phyloP scores from a whole-genome alignment of 2,329 filamentous ascomycete species.

The Diaporthe capsici region DNA sequence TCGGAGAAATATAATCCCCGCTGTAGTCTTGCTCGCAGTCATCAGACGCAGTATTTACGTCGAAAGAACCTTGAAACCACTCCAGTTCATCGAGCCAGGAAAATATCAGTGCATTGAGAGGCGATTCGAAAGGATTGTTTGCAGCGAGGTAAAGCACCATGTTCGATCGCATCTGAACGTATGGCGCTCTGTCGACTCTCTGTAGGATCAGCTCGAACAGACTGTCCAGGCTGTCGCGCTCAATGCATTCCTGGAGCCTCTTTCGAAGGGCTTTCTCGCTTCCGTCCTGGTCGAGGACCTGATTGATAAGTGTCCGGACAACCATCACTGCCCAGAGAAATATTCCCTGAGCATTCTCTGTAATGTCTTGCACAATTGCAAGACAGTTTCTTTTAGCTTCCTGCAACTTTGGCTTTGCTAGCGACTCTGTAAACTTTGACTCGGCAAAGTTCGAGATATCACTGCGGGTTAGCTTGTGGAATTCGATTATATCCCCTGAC shows the following conservation, averaged over 20 bases:
- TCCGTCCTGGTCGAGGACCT: slow-evolving; percentile 1
- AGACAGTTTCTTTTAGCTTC: slow-evolving; percentile 2
- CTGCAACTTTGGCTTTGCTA: background rate
- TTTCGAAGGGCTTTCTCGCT: background rate
- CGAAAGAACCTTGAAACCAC: background rate
- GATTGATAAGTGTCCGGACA: slow-evolving; percentile 3
- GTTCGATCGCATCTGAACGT: slow-evolving; percentile 4
- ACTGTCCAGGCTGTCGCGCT: slow-evolving; percentile 13
- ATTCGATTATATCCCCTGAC: background rate
- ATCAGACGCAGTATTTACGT: background rate
- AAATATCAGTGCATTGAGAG: background rate
- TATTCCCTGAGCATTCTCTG: slow-evolving; percentile 14
- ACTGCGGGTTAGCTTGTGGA: slow-evolving; percentile 14
- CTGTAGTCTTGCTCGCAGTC: background rate
- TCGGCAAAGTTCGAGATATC: slow-evolving; percentile 13
- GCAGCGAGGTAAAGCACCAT: slow-evolving; percentile 20
- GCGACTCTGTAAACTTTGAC: background rate
- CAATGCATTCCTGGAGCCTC: slow-evolving; percentile 12
- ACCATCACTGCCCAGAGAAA: slow-evolving; percentile 23
- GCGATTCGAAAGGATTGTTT: slow-evolving; percentile 8
- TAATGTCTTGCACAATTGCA: background rate
- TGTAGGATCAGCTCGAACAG: slow-evolving; percentile 17
- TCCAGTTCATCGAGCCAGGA: slow-evolving; percentile 9
- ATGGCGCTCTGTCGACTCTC: background rate
- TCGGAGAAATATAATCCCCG: background rate